Conservation (phyloP, 805 yeast genomes). For the Yarrowia porcina region DNA sequence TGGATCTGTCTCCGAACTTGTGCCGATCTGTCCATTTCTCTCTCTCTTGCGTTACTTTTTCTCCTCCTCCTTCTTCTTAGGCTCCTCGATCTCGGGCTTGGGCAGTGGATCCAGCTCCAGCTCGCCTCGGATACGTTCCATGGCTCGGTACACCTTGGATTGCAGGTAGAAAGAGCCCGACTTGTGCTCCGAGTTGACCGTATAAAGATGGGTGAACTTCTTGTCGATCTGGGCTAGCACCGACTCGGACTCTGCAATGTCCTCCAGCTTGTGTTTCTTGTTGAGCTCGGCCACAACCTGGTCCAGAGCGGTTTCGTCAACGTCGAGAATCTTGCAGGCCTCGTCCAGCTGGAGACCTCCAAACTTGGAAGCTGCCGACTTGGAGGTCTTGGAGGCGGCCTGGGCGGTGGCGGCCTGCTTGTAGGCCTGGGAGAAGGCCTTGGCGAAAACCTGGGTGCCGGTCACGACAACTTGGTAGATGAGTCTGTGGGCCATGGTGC, state of each 20-base stretch:
- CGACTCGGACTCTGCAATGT: conserved; percentile 15
- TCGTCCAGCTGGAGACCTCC: conserved; percentile 85
- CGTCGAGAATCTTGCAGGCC: conserved; percentile 83
- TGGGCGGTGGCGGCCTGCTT: conserved; percentile 94
- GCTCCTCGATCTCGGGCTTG: conserved; percentile 21
- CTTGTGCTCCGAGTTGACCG: conserved; percentile 86
- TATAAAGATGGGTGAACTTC: conserved; percentile 78
- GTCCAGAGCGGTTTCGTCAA: conserved; percentile 52
- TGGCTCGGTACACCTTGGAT: conserved; percentile 88
- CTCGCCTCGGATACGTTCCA: conserved; percentile 84
- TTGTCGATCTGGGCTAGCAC: conserved; percentile 54
- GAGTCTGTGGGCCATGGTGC: conserved; percentile 76
- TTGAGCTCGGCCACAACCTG: conserved; percentile 11
- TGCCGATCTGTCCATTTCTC: neutral
- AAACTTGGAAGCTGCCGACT: conserved; percentile 44
- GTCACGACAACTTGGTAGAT: conserved; percentile 85
- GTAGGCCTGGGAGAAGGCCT: conserved; percentile 95
- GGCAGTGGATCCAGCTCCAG: conserved; percentile 41
- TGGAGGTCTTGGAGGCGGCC: conserved; percentile 55
- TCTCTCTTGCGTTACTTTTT: neutral
- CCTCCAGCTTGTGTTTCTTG: conserved; percentile 19
- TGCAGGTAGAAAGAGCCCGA: conserved; percentile 96
- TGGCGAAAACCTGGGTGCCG: conserved; percentile 93
- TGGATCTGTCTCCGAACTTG: neutral
- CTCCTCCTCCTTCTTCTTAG: conserved; percentile 25